phyloP scores from a whole-genome alignment of 2,329 filamentous ascomycete genomes.

The Colletotrichum sp. region DNA sequence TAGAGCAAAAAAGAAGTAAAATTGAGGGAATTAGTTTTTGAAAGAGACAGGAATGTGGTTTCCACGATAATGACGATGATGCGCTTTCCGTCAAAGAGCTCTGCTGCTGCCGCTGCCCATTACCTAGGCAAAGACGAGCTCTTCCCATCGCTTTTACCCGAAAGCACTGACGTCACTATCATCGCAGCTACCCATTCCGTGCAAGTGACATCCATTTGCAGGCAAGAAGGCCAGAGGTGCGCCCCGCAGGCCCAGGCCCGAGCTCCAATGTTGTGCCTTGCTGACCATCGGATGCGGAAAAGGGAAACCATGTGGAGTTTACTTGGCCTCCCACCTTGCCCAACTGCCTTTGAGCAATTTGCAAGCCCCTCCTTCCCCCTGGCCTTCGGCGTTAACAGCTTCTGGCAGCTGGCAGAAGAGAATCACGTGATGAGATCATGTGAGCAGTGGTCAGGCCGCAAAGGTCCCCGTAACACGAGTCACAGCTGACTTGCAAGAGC shows the following conservation, averaged over 20 bases:
- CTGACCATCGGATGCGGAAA: not conserved
- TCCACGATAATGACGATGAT: not conserved
- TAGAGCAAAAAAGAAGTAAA: not conserved
- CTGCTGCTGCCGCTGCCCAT: not conserved
- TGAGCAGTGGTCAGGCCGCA: not conserved
- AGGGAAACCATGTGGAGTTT: not conserved
- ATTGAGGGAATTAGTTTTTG: not conserved
- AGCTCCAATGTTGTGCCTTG: not conserved
- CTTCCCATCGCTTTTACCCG: constrained; percentile 1
- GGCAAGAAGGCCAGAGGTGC: not conserved
- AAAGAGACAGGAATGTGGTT: not conserved
- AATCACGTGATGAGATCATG: not conserved
- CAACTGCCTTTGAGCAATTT: constrained; percentile 3
- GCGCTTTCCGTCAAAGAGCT: not conserved
- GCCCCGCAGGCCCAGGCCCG: not conserved
- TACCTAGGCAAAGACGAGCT: not conserved
- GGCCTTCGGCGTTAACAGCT: not conserved
- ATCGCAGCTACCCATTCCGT: not conserved
- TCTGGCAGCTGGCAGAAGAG: not conserved
- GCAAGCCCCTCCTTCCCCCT: not conserved
- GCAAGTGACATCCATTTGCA: constrained; percentile 1
- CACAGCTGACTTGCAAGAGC: not conserved
- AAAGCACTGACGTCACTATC: constrained; percentile 4
- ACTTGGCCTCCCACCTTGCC: not conserved
- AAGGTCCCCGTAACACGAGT: not conserved